Conservation (phyloP, 495 filamentous ascomycete genomes). For the Neurospora sp. region DNA sequence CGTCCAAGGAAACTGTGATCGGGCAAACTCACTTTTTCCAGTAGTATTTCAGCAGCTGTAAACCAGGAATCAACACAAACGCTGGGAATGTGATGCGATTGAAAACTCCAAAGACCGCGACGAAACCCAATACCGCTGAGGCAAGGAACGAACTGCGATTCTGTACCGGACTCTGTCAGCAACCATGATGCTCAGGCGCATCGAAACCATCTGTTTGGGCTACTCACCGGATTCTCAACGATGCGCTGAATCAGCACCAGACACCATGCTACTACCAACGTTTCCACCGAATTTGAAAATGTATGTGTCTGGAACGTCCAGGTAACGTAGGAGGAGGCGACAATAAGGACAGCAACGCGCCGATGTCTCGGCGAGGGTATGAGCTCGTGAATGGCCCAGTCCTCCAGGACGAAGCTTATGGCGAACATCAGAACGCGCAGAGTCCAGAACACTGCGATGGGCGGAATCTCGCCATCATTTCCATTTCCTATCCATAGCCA, state of each 20-base stretch:
- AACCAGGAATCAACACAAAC: slow-evolving; percentile 69
- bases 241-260: slow-evolving; percentile 84
- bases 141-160: slow-evolving; percentile 65
- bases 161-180: slow-evolving; percentile 28
- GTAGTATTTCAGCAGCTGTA: slow-evolving; percentile 79
- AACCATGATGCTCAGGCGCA: not conserved
- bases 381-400: slow-evolving; percentile 93
- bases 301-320: slow-evolving; percentile 99
- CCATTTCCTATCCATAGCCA: slow-evolving; percentile 68
- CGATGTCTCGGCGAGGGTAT: slow-evolving; percentile 64
- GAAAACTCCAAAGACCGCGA: slow-evolving; percentile 78
- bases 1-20: not conserved
- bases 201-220: not conserved
- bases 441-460: slow-evolving; percentile 77
- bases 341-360: slow-evolving; percentile 60
- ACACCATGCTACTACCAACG: slow-evolving; percentile 81
- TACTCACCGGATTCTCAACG: slow-evolving; percentile 57
- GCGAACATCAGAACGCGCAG: slow-evolving; percentile 83
- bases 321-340: slow-evolving; percentile 93
- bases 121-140: slow-evolving; percentile 63
- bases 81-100: slow-evolving; percentile 96
- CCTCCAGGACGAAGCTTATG: slow-evolving; percentile 88
- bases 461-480: slow-evolving; percentile 47
- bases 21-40: slow-evolving; percentile 53
- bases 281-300: slow-evolving; percentile 96